Base-by-base conservation (phyloP, 2,329 filamentous ascomycete genomes). In the Pestalotiopsis sp. region DNA sequence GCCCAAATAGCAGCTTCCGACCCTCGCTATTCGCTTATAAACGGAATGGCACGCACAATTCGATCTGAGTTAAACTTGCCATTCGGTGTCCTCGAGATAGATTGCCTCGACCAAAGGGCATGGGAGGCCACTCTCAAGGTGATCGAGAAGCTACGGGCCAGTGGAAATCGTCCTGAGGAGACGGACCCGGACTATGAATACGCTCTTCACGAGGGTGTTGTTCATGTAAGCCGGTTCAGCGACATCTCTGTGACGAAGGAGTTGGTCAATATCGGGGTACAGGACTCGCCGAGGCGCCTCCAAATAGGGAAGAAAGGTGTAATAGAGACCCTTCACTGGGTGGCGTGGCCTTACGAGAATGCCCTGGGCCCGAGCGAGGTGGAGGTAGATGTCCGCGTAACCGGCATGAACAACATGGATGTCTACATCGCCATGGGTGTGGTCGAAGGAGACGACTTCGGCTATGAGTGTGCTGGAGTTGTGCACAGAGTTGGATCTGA, bases 171-270 rank as follows among this genome's bases (percentile, higher is more conserved):
- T 57, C 12, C 20, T 17, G 20, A n/a, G 27, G 20, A 57, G 45
- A 27, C 56, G 27, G 64, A 66, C 14, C 27, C 40, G 13, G 64
- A 66, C 20, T 66, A 40, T 41, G 64, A 66, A 23, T 66, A 66
- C 38, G 64, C 40, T 27, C 31, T 23, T 27, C 23, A n/a, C 31
- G 40, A 59, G 14, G 64, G 64, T 13, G 31, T 25, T 4, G 52
- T 66, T 20, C 64, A 38, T 41, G 27, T 66, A 11, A 38, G 45
- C 13, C 64, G 64, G 14, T 45, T 66, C 52, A 45, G 56, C 36
- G n/a, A 4, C 25, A 12, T n/a, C 11, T 31, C 64, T n/a, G 64
- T 59, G 25, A 27, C 23, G 12, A n/a, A 41, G 17, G 49, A 45
- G 1, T 27, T 66, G 45, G 31, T 9, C 23, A 40, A 66, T 9